Evolutionary conservation across 192 early-diverging fungal species (phyloP), one percentile per base, ranked within the genome.

Genomic region (Phycomyces nitens): DNA sequence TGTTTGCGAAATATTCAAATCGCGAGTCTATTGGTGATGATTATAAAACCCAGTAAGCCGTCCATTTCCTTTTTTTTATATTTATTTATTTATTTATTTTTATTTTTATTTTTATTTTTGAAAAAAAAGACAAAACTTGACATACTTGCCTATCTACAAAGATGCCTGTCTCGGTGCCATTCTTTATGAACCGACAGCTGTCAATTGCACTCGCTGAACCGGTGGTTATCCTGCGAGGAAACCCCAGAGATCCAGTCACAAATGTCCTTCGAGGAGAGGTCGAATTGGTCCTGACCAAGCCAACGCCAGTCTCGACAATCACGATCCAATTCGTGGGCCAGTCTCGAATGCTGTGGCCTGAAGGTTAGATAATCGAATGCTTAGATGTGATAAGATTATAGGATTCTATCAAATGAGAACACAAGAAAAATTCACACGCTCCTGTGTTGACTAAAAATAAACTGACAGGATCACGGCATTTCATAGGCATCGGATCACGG

Each of bases 151-250:
- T 34, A 5, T 7, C 29, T 5, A 34, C 29, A 2, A 34, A 34
- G 29, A 34, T 62, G 41, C 42, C 43, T 43, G 52, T 53, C 6
- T 4, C 22, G 8, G 44, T 65, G 3, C 63, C 69, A 1, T 60
- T 71, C 38, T 64, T 71, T 22, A 58, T 62, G 24, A 57, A 53
- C 39, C 49, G 47, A 12, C 69, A 74, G 20, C 47, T 74, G 5
- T 59, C 54, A 8, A 74, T 74, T 27, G 72, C 69, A 41, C 57
- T 74, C 6, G 53, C 63, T 21, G 68, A 69, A 63, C 67, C 72
- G 0, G 62, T 74, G 8, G 55, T 74, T 4, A 57, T 68, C 38
- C 34, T 73, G 12, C 53, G 66, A 21, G 60, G 66, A 3, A 21
- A 43, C 20, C 10, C 63, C 3, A 51, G 44, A 12, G 67, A 69